Base-by-base conservation (phyloP, 805 yeast genomes). In the Yarrowia yakushimensis region DNA sequence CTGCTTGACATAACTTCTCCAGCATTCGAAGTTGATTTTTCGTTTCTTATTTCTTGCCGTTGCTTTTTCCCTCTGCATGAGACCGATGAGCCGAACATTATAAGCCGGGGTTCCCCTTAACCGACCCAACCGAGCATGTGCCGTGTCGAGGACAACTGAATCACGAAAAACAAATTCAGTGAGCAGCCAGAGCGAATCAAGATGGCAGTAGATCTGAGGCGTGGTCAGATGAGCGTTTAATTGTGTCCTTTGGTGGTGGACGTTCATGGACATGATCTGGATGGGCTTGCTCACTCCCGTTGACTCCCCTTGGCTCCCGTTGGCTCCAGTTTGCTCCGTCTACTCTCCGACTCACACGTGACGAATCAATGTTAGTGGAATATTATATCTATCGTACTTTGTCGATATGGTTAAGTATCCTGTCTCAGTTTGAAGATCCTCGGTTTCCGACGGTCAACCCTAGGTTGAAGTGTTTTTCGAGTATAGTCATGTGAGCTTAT, bases 91-190 rank as follows among this genome's bases (percentile, higher is more conserved):
- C 52, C 52, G 52, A 45, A 30, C 28, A 28, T 27, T 28, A 45
- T 30, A 15, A 13, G 33, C 27, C 27, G 20, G 25, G 25, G 52
- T 45, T 45, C 18, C 13, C 18, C 25, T 48, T 48, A 48, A 31
- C 37, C 55, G 55, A 48, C 55, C 55, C 55, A 48, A 48, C 39
- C 55, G 55, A 48, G 55, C n/a, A n/a, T n/a, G n/a, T n/a, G n/a
- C 55, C 55, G 55, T 31, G 27, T 17, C 18, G 12, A 30, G 11
- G 25, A 23, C 9, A 20, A 13, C 27, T 23, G 28, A 41, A 41
- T 23, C 28, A 15, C 12, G 28, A 41, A 41, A 41, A 41, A 23
- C 4, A 41, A 41, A 41, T 23, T 10, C n/a, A n/a, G n/a, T n/a
- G n/a, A n/a, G n/a, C n/a, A n/a, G n/a, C n/a, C n/a, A n/a, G n/a